These are phyloP conservation scores for Theileria equi DNA, from an alignment of 169 alveolate genomes.

Conservation along the genomic window DNA sequence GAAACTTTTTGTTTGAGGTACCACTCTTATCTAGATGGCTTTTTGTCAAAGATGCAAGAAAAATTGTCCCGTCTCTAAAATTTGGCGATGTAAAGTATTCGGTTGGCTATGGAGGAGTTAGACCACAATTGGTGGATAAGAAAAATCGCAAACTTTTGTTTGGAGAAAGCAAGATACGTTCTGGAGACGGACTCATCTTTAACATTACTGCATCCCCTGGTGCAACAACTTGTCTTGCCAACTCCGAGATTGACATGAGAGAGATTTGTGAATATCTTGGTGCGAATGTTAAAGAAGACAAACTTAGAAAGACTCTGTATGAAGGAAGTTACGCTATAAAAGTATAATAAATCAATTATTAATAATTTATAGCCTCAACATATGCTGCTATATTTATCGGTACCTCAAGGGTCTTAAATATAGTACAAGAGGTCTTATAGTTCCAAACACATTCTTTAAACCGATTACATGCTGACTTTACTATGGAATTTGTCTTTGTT, in stretches of 20 bases:
- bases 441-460: constrained; percentile 1
- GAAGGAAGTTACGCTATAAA: constrained; percentile 76
- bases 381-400: not conserved
- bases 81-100: constrained; percentile 73
- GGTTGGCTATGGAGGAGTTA: constrained; percentile 81
- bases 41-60: constrained; percentile 78
- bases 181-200: constrained; percentile 77
- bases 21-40: constrained; percentile 70
- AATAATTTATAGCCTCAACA: not conserved
- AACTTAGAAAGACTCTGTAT: constrained; percentile 56
- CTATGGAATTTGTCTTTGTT: constrained; percentile 23
- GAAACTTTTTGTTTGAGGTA: constrained; percentile 78
- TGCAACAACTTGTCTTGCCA: constrained; percentile 83
- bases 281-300: constrained; percentile 68
- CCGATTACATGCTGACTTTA: constrained; percentile 5
- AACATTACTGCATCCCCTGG: constrained; percentile 86
- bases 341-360: not conserved
- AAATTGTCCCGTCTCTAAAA: constrained; percentile 79
- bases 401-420: not conserved
- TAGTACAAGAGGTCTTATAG: not conserved
- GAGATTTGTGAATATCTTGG: constrained; percentile 74
- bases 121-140: constrained; percentile 84
- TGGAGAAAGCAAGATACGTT: constrained; percentile 80
- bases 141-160: constrained; percentile 70
- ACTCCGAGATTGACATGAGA: constrained; percentile 79